Evolutionary conservation across 2,329 filamentous ascomycete species (phyloP), one percentile per base, ranked within the genome.

Genomic region (Trichoderma asperellum): DNA sequence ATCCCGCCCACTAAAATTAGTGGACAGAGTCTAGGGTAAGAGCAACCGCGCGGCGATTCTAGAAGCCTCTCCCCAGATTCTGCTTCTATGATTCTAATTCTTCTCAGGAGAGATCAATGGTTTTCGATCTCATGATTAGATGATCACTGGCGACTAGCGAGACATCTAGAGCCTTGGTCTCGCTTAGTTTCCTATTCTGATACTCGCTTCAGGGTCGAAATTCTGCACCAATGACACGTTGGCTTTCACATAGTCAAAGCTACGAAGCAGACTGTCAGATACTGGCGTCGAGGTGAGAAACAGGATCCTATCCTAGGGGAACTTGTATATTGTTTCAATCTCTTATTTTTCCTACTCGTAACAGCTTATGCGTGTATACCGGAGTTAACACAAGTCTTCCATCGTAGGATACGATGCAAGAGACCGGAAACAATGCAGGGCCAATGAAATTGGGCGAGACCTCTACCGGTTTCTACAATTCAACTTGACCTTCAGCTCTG

Each of bases 61-160:
- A 55, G 60, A 63, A 63, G 49, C n/a, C 40, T 56, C 53, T 56
- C 18, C 53, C 53, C 53, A 56, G 53, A 34, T 18, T 56, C 34
- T 49, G 21, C 47, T 49, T 43, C n/a, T 24, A 24, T 11, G 4
- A n/a, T 56, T 34, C 53, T 56, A 11, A 55, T 55, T 55, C 5
- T n/a, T 32, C 16, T 32, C 16, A n/a, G 14, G 4, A 40, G 14
- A 18, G 1, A 7, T n/a, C 3, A 7, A 10, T 2, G 5, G 1
- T 8, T 43, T n/a, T n/a, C 4, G 1, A 18, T 10, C 12, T n/a
- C 7, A 18, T 43, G 40, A 43, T 43, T n/a, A n/a, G 18, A n/a
- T 43, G 40, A n/a, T 43, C 16, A n/a, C 5, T n/a, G 16, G 16
- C n/a, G 29, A 32, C n/a, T 49, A 12, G n/a, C 43, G 4, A 24